phyloP scores from a whole-genome alignment of 2,329 filamentous ascomycete genomes.

The Cadophora sp. region DNA sequence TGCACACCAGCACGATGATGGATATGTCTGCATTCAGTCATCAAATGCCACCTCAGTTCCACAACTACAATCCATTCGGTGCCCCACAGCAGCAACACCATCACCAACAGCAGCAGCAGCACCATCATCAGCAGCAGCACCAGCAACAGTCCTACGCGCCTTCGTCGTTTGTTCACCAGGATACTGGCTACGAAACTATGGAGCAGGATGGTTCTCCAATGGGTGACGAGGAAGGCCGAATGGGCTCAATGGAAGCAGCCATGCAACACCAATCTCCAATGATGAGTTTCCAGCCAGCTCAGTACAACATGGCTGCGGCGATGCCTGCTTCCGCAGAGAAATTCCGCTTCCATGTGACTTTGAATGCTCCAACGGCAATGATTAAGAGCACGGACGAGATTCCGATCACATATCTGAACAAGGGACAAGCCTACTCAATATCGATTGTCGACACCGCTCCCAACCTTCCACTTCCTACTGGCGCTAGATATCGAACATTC shows the following conservation, averaged over 20 bases:
- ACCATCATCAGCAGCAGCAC: constrained; percentile 55
- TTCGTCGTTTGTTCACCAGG: constrained; percentile 80
- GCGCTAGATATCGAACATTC: constrained; percentile 83
- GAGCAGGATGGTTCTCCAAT: constrained; percentile 76
- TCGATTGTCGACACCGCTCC: constrained; percentile 81
- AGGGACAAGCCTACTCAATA: constrained; percentile 91
- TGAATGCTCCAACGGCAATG: constrained; percentile 97
- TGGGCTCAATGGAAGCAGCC: constrained; percentile 63
- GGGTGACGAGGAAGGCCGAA: constrained; percentile 60
- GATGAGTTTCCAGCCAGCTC: constrained; percentile 61
- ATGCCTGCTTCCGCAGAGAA: constrained; percentile 66
- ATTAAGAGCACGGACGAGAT: constrained; percentile 89
- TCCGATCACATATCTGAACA: constrained; percentile 97
- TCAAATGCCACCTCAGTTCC: constrained; percentile 63
- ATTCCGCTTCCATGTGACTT: constrained; percentile 87
- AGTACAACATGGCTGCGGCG: constrained; percentile 53
- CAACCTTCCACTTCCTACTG: constrained; percentile 61
- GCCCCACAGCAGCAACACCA: constrained; percentile 56
- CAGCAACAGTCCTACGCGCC: constrained; percentile 69
- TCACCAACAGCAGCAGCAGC: constrained; percentile 47
- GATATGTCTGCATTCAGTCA: constrained; percentile 70
- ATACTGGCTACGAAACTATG: constrained; percentile 81
- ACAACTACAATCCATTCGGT: constrained; percentile 75
- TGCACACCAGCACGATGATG: constrained; percentile 66
- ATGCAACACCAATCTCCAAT: constrained; percentile 68